These are phyloP conservation scores for Debaryomyces tyrocola DNA, from an alignment of 805 yeast species.

Conservation along the genomic window DNA sequence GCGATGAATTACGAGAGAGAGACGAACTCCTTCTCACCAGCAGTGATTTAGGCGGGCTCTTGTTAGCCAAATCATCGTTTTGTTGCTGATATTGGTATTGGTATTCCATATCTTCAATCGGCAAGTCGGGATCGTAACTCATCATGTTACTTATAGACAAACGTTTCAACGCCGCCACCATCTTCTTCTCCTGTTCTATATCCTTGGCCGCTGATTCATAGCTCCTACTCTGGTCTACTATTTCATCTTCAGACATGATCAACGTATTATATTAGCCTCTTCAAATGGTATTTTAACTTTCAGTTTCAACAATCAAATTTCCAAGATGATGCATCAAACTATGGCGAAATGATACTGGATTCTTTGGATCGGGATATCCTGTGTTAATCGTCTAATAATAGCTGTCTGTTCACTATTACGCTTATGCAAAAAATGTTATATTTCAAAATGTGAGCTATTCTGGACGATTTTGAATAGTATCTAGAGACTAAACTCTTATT, in stretches of 20 bases:
- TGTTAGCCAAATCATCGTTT: slow-evolving; percentile 6
- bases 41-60: slow-evolving; percentile 4
- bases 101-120: slow-evolving; percentile 38
- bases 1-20: neutral
- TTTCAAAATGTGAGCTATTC: too few species aligned
- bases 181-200: slow-evolving; percentile 70
- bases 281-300: too few species aligned
- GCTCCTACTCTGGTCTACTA: slow-evolving; percentile 7
- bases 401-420: too few species aligned
- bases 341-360: too few species aligned
- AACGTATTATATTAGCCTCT: neutral
- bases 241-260: neutral
- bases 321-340: too few species aligned
- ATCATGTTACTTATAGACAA: slow-evolving; percentile 65
- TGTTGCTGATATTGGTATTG: slow-evolving; percentile 17
- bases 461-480: too few species aligned
- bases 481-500: neutral
- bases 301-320: too few species aligned
- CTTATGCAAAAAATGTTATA: too few species aligned
- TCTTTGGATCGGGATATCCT: too few species aligned
- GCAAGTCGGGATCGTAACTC: slow-evolving; percentile 71
- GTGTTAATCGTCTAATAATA: too few species aligned
- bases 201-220: slow-evolving; percentile 67
- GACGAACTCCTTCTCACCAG: neutral
- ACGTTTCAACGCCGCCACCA: slow-evolving; percentile 72